Evolutionary conservation across 257 asterid genomes (phyloP).

Genomic region (Haberlea rhodopensis): DNA sequence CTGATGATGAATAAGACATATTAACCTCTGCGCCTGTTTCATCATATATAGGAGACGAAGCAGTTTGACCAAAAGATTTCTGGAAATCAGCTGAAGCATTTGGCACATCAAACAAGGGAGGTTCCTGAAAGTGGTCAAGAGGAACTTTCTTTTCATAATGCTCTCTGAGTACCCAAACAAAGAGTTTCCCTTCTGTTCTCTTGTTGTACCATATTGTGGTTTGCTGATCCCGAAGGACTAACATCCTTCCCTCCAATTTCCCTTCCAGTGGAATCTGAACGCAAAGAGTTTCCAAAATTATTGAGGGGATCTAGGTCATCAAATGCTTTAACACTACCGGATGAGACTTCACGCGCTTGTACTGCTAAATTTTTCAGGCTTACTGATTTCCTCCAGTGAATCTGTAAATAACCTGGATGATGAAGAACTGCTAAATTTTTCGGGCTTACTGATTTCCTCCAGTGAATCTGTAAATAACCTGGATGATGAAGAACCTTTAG

Average conservation of each 20-base stretch:
- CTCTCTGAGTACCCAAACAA: conserved; percentile 57
- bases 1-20: conserved; percentile 55
- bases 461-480: conserved; percentile 62
- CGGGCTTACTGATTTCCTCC: conserved; percentile 60
- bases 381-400: too few species aligned
- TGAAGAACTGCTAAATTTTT: too few species aligned
- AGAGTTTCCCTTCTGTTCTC: conserved; percentile 51
- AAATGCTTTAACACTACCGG: conserved; percentile 60
- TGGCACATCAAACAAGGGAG: conserved; percentile 77
- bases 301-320: conserved; percentile 80
- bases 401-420: too few species aligned
- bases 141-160: conserved; percentile 47
- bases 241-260: conserved; percentile 47
- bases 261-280: conserved; percentile 56
- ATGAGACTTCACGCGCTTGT: conserved; percentile 50
- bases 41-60: conserved; percentile 54
- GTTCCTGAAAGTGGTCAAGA: conserved; percentile 53
- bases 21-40: conserved; percentile 50
- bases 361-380: conserved; percentile 58
- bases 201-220: conserved; percentile 42
- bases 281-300: conserved; percentile 49
- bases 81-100: conserved; percentile 50
- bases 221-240: conserved; percentile 50
- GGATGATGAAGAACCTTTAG: conserved; percentile 48
- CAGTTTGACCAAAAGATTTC: conserved; percentile 49